A percentile compares a stretch with the other conserved stretches of the same genome.
These are phyloP conservation scores for Pseudoscleropodium purum DNA, from an alignment of 225 moss, liverwort and hornwort species.

Conservation along the genomic window DNA sequence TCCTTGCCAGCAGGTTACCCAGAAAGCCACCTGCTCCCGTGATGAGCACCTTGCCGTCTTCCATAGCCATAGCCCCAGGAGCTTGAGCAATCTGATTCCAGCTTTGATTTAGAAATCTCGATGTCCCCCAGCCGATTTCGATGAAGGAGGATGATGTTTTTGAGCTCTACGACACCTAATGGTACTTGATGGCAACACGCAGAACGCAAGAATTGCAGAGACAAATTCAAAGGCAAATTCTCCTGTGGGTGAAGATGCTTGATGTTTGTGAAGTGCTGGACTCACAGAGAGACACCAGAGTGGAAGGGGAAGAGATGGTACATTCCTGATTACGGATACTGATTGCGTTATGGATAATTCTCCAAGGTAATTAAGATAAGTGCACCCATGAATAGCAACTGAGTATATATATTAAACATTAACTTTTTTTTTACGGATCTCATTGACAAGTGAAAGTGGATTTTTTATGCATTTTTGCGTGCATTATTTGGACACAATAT, in stretches of 20 bases:
- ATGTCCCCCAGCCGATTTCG: background rate
- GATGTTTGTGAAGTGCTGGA: background rate
- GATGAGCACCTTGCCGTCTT: conserved; percentile 35
- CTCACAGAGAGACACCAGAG: background rate
- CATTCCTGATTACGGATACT: too few relatives aligned
- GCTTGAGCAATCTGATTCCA: background rate
- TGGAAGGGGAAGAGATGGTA: background rate
- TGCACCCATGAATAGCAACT: too few relatives aligned
- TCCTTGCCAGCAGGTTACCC: conserved; percentile 24
- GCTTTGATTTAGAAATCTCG: background rate
- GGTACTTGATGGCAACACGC: background rate
- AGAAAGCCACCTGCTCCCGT: conserved; percentile 44
- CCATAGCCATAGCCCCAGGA: conserved; percentile 1
- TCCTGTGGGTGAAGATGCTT: background rate
- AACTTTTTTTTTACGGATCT: background rate
- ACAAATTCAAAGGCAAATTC: background rate
- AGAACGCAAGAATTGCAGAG: background rate
- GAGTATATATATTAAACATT: too few relatives aligned
- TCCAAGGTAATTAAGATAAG: too few relatives aligned
- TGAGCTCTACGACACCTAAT: background rate
- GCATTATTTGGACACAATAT: background rate
- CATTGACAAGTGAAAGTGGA: background rate
- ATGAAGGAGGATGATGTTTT: background rate
- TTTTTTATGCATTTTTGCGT: background rate
- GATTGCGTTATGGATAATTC: background rate